These are phyloP conservation scores for Rauvolfia tetraphylla DNA, from an alignment of 257 asterid species.

Conservation along the genomic window DNA sequence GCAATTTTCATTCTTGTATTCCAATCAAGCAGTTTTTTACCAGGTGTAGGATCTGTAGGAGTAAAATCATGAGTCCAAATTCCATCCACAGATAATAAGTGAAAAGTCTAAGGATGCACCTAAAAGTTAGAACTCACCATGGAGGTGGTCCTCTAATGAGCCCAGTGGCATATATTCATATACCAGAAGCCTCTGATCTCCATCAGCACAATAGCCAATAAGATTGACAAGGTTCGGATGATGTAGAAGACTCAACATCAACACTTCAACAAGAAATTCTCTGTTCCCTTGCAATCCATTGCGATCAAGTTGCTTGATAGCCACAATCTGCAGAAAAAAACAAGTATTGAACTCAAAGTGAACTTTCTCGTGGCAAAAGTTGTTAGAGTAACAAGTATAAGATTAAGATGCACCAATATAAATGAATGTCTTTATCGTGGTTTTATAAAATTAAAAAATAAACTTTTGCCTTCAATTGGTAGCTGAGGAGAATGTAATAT, in stretches of 20 bases:
- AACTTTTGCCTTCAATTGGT: neutral
- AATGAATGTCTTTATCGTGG: neutral
- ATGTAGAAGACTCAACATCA: conserved; percentile 82
- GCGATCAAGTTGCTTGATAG: conserved; percentile 92
- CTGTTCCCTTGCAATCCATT: conserved; percentile 88
- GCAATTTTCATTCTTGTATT: conserved; percentile 91
- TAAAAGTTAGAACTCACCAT: conserved; percentile 39
- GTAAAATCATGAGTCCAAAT: conserved; percentile 7
- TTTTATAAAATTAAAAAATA: neutral
- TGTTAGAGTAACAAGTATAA: neutral
- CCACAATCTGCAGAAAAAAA: conserved; percentile 49
- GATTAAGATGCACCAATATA: neutral
- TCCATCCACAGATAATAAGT: neutral
- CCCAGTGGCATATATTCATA: conserved; percentile 88
- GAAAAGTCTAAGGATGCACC: neutral
- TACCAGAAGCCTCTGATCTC: conserved; percentile 92
- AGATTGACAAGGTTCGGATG: conserved; percentile 90
- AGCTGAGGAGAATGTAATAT: neutral
- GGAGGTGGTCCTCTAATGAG: conserved; percentile 84
- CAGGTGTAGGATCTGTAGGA: conserved; percentile 57
- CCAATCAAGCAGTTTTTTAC: conserved; percentile 69
- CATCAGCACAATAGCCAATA: conserved; percentile 88
- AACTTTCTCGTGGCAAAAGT: neutral
- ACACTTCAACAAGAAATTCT: conserved; percentile 89
- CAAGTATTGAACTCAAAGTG: neutral